Percentiles rank a stretch among this genome's conserved stretches.
Evolutionary conservation across 257 asterid genomes (phyloP).

Genomic region (Salvia splendens): DNA sequence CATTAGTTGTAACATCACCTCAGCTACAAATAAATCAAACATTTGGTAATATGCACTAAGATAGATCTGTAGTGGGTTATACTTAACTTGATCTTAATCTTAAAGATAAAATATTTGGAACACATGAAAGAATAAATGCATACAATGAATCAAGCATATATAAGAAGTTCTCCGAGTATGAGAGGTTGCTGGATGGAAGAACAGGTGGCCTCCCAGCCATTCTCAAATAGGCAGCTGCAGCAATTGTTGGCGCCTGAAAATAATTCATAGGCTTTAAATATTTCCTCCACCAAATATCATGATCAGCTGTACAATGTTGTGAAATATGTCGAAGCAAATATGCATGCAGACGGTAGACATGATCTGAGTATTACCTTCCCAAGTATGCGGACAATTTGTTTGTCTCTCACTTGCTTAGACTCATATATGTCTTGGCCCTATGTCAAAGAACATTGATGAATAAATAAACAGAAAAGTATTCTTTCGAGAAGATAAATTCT

Average conservation of each 20-base stretch:
- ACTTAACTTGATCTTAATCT: constrained; percentile 12
- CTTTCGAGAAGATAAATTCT: constrained; percentile 12
- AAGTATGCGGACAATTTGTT: constrained; percentile 93
- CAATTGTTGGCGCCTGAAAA: constrained; percentile 95
- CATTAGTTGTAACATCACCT: constrained; percentile 29
- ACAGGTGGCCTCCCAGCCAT: constrained; percentile 99
- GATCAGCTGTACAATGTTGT: constrained; percentile 6
- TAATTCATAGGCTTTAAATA: constrained; percentile 17
- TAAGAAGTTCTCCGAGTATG: constrained; percentile 94
- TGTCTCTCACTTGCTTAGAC: constrained; percentile 91
- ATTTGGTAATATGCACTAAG: constrained; percentile 17
- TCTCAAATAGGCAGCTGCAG: constrained; percentile 98
- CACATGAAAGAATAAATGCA: constrained; percentile 33
- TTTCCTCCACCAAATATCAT: constrained; percentile 17
- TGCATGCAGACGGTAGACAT: constrained; percentile 9
- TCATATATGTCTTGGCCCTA: constrained; percentile 87
- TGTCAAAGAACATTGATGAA: constrained; percentile 12
- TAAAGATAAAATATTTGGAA: constrained; percentile 2
- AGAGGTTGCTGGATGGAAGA: constrained; percentile 88
- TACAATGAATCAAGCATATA: constrained; percentile 99
- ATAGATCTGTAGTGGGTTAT: constrained; percentile 5
- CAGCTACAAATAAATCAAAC: constrained; percentile 12
- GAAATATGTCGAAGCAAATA: constrained; percentile 3
- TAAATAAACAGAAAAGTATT: constrained; percentile 17
- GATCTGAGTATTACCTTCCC: constrained; percentile 58